Conservation (phyloP, 2,329 filamentous ascomycete species). For the Domatiomyces catenatus region DNA sequence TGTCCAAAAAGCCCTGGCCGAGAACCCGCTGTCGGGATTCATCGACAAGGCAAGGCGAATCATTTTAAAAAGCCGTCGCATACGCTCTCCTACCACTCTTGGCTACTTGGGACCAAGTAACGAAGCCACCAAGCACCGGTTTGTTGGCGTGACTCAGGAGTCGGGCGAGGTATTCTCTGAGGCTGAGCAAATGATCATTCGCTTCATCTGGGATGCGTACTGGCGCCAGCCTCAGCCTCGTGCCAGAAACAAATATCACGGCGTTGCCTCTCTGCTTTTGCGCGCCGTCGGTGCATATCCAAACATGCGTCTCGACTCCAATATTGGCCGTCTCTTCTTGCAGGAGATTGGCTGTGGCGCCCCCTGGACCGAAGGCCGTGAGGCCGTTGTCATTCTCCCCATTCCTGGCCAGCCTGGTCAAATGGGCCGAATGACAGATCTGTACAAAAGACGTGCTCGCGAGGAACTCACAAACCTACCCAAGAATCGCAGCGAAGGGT, state of each 20-base stretch:
- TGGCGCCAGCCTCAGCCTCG: conserved; percentile 31
- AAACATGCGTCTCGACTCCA: conserved; percentile 23
- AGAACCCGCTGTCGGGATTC: conserved; percentile 29
- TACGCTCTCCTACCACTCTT: conserved; percentile 29
- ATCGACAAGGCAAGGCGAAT: conserved; percentile 29
- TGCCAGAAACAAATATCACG: conserved; percentile 12
- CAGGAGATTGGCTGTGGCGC: conserved; percentile 47
- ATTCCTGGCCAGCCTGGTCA: conserved; percentile 5
- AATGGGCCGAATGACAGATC: conserved; percentile 14
- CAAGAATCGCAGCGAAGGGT: conserved; percentile 4
- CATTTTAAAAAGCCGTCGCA: conserved; percentile 26
- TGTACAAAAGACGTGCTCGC: not conserved
- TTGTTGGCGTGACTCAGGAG: conserved; percentile 19
- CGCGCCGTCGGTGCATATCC: conserved; percentile 42
- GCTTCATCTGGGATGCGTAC: conserved; percentile 25
- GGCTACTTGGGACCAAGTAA: conserved; percentile 28
- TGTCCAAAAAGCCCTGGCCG: conserved; percentile 12
- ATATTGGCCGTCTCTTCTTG: conserved; percentile 36
- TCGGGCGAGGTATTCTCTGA: conserved; percentile 30
- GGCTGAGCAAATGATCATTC: conserved; percentile 38
- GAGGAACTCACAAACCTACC: not conserved
- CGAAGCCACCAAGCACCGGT: conserved; percentile 19
- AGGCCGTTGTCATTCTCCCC: conserved; percentile 6
- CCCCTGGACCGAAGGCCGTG: conserved; percentile 38
- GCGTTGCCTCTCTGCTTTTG: conserved; percentile 39